phyloP scores from a whole-genome alignment of 768 basidiomycete species.

The Crassisporium funariophilum region DNA sequence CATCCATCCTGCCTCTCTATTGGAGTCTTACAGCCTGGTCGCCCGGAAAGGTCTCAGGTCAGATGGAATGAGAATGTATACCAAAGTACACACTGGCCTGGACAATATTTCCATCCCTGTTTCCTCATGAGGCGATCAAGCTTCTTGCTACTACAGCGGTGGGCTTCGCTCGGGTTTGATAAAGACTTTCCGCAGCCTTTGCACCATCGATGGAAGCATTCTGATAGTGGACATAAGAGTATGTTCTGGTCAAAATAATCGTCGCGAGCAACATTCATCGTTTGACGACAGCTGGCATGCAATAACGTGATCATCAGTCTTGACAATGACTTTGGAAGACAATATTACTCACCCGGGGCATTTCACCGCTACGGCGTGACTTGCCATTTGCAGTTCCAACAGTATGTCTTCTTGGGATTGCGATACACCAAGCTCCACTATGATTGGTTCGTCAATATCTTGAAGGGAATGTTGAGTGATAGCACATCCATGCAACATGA shows the following conservation, averaged over 20 bases:
- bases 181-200: constrained; percentile 54
- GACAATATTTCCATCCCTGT: constrained; percentile 68
- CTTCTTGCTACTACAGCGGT: constrained; percentile 64
- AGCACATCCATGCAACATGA: not conserved
- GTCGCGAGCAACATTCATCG: constrained; percentile 50
- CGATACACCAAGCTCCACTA: constrained; percentile 13
- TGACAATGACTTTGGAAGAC: not conserved
- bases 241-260: constrained; percentile 43
- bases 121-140: constrained; percentile 51
- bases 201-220: constrained; percentile 60
- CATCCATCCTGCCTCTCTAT: constrained; percentile 55
- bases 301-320: not conserved
- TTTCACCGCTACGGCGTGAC: constrained; percentile 13
- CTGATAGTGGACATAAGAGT: constrained; percentile 50
- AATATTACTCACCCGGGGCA: constrained; percentile 17
- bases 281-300: constrained; percentile 46
- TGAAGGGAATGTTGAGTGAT: constrained; percentile 13
- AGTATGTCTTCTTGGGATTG: constrained; percentile 12
- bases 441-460: constrained; percentile 13
- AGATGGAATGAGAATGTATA: constrained; percentile 3
- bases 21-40: constrained; percentile 52
- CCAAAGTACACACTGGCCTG: constrained; percentile 39
- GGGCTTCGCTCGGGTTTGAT: constrained; percentile 39
- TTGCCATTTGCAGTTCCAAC: constrained; percentile 16
- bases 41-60: not conserved